Evolutionary conservation across 371 early-diverging fungal genomes (phyloP), one percentile per base, ranked within the genome.

Genomic region (Lichtheimia corymbifera): DNA sequence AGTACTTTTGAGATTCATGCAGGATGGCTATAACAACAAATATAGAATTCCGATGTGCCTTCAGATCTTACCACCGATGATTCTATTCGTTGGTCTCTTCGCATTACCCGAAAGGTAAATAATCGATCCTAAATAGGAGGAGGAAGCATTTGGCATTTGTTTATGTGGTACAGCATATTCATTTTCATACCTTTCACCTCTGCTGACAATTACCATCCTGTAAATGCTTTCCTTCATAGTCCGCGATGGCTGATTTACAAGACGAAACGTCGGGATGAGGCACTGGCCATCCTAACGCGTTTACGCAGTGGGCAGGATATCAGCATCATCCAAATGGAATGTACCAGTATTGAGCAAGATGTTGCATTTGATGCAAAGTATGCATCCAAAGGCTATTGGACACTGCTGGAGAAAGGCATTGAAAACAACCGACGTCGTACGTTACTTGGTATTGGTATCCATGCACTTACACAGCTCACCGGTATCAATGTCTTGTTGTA

Each of bases 211-310:
- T 35, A 35, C 35, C 35, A 9, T 35, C 35, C 9, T 11, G 9
- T 35, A 35, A 35, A 6, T 2, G 9, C 35, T 35, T 11, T 2
- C 6, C 35, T 35, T 35, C 1, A 28, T 18, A 92, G 94, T 27
- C 97, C 96, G n/a, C 94, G 97, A 72, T 97, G 95, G 94, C 74
- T 97, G 57, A 83, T 89, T 42, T 85, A 85, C 61, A 47, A 47
- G 9, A 66, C 68, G 25, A 69, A 67, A 55, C 85, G 89, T 13
- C 66, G 79, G 20, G 88, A 88, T 14, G 93, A 95, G 67, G 94
- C 91, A 6, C 70, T 84, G 11, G 41, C 65, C 24, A 89, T 88
- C 17, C 67, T 97, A 4, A 88, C 88, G 41, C 75, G 83, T 43
- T 73, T 97, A 68, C 84, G 93, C 6, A 74, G 79, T 40, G 44